Evolutionary conservation across 2,329 filamentous ascomycete species (phyloP).

Genomic region (Reticulascus tulasneorum): DNA sequence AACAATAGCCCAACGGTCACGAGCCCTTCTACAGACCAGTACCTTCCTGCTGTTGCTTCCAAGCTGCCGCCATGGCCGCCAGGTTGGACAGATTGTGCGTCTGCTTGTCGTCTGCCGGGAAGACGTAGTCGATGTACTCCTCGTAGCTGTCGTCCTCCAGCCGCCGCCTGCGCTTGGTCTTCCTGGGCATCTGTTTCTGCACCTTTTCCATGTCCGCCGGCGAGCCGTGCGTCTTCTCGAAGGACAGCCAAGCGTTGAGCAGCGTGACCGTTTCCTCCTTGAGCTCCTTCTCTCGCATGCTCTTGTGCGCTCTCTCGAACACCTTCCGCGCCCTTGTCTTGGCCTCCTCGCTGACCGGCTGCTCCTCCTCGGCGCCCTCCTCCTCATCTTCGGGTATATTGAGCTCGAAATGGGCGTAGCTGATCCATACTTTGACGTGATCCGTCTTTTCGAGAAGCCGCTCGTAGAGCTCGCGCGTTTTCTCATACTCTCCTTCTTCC

Average conservation of each 20-base stretch:
- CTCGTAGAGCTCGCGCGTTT: slow-evolving; percentile 80
- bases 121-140: slow-evolving; percentile 96
- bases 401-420: slow-evolving; percentile 97
- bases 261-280: slow-evolving; percentile 92
- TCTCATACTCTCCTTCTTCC: slow-evolving; percentile 85
- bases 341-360: slow-evolving; percentile 73
- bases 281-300: slow-evolving; percentile 84
- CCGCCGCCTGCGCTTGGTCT: slow-evolving; percentile 87
- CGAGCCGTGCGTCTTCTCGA: slow-evolving; percentile 81
- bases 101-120: slow-evolving; percentile 90
- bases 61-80: slow-evolving; percentile 79
- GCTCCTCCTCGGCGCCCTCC: slow-evolving; percentile 59
- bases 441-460: slow-evolving; percentile 90
- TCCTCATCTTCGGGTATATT: slow-evolving; percentile 77
- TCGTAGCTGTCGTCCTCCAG: slow-evolving; percentile 91
- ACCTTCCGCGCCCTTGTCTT: slow-evolving; percentile 77
- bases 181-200: slow-evolving; percentile 88
- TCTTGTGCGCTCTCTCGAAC: slow-evolving; percentile 80
- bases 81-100: slow-evolving; percentile 79
- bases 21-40: slow-evolving; percentile 1
- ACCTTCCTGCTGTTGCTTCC: slow-evolving; percentile 65
- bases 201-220: slow-evolving; percentile 74
- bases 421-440: slow-evolving; percentile 99
- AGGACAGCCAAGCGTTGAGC: slow-evolving; percentile 87
- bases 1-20: not conserved